Evolutionary conservation across 2,329 filamentous ascomycete species (phyloP), one percentile per base, ranked within the genome.

Genomic region (Curvularia sp.): DNA sequence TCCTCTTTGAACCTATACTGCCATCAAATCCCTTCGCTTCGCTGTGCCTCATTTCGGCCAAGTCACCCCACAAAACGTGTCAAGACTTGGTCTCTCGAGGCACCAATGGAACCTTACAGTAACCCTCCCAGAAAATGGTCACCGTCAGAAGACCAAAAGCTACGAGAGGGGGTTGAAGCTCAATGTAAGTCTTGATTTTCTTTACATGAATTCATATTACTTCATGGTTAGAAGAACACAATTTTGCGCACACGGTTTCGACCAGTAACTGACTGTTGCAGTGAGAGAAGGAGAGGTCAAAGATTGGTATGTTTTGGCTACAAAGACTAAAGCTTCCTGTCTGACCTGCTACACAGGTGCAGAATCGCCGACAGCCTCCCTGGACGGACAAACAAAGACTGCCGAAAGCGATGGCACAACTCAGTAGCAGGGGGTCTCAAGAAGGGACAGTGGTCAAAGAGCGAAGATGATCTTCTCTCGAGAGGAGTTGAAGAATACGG

Each of bases 331-430:
- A 38, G 6, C n/a, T 18, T 3, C 12, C n/a, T 22, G 26, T 47
- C 55, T 66, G 43, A 64, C 38, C 18, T 7, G 5, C n/a, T 24
- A n/a, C 15, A 13, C 31, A 66, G 71, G 77, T 78, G 75, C 54
- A 68, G 65, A 46, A 73, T 81, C 42, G 77, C 79, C 12, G 57
- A 65, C 5, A 69, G 67, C 26, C 73, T 81, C 1, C 77, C 77
- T 2, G 75, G 75, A 7, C 67, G 79, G 54, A 77, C 75, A 13
- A 81, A 81, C 64, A 81, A 81, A 60, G 79, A 81, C 63, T 81
- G 78, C 54, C 73, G 79, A 18, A 81, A 81, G 60, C 70, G 79
- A 42, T 81, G 78, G 78, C 71, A 74, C 44, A 80, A 80, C 49
- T 74, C 73, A 18, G 70, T 77, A 60, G 64, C 71, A 53, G 66